Evolutionary conservation across 495 filamentous ascomycete species (phyloP), one percentile per base, ranked within the genome.

Genomic region (Daldinia caldariorum): DNA sequence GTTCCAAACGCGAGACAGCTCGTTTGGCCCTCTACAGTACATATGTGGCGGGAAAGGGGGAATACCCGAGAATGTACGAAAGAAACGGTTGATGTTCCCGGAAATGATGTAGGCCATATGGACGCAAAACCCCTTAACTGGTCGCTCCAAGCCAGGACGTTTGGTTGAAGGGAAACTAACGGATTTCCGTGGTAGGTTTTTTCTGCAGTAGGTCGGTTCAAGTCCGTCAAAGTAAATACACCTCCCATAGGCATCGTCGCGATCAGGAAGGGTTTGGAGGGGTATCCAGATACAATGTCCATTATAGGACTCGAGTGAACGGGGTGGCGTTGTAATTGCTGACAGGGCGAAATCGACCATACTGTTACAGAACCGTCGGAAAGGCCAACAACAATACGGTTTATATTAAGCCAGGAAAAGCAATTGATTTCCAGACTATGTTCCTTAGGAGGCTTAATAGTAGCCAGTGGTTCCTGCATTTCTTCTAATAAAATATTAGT

Each of bases 361-460:
- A 85, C 70, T 10, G 76, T 74, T 39, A 85, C 74, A 16, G 81
- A 83, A 8, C 83, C 83, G 53, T 85, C 83, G 0, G 79, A 81
- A 71, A 83, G 80, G 58, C 79, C 83, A 53, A 83, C 74, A 18
- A 72, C 79, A 47, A 85, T 63, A 13, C 82, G 81, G 69, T 85
- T 85, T 58, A 75, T 77, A 60, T 81, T 83, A 4, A 82, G 70
- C 83, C 83, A 85, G 13, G 81, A 77, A 32, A 85, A 78, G 71
- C 79, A 81, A 34, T 81, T 83, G n/a, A 80, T 80, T 20, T 76
- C 73, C 55, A 84, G 66, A 45, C 77, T 77, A 72, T 82, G 74
- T 63, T 84, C 83, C 22, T 72, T 76, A 0, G 70, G 66, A 29
- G 79, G 76, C 29, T 77, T 75, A 29, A 87, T 79, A 14, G 78